Percentiles rank a stretch among this genome's conserved stretches.
These are phyloP conservation scores for Amniculicola lignicola DNA, from an alignment of 495 filamentous ascomycete species.

Conservation along the genomic window DNA sequence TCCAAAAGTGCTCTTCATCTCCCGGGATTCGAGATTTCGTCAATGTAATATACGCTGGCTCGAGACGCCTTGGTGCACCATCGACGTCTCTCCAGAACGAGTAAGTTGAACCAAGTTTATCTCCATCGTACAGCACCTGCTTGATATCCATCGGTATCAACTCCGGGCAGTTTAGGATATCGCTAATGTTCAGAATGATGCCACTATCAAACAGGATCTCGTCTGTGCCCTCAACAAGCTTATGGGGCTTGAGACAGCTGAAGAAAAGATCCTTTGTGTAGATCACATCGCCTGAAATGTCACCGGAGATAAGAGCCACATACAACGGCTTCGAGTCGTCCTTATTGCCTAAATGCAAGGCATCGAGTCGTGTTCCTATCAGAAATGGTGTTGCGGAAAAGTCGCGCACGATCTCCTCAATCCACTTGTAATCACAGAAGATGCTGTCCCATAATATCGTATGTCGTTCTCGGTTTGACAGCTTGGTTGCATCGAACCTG, in stretches of 20 bases:
- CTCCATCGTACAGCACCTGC: conserved; percentile 1
- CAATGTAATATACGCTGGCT: conserved; percentile 1
- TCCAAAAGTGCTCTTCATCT: conserved; percentile 3
- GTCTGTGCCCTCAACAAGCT: not conserved
- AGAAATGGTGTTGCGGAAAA: not conserved
- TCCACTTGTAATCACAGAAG: no score
- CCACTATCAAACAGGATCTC: conserved; percentile 2
- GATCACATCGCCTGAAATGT: conserved; percentile 1
- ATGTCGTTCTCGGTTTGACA: no score
- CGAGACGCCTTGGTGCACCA: not conserved
- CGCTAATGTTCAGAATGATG: conserved; percentile 1
- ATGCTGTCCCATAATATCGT: no score
- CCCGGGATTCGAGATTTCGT: conserved; percentile 1
- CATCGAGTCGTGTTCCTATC: not conserved
- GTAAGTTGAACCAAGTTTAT: conserved; percentile 4
- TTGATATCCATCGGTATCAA: conserved; percentile 1
- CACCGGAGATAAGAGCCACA: conserved; percentile 1
- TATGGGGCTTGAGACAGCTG: conserved; percentile 1
- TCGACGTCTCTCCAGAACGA: conserved; percentile 1
- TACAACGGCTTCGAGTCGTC: conserved; percentile 1
- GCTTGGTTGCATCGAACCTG: no score
- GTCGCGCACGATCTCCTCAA: no score
- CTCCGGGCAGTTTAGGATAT: conserved; percentile 3
- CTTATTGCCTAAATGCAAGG: not conserved
- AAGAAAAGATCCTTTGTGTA: conserved; percentile 6